Evolutionary conservation across 2,329 filamentous ascomycete genomes (phyloP), one percentile per base, ranked within the genome.

Genomic region (Thielaviopsis populi): DNA sequence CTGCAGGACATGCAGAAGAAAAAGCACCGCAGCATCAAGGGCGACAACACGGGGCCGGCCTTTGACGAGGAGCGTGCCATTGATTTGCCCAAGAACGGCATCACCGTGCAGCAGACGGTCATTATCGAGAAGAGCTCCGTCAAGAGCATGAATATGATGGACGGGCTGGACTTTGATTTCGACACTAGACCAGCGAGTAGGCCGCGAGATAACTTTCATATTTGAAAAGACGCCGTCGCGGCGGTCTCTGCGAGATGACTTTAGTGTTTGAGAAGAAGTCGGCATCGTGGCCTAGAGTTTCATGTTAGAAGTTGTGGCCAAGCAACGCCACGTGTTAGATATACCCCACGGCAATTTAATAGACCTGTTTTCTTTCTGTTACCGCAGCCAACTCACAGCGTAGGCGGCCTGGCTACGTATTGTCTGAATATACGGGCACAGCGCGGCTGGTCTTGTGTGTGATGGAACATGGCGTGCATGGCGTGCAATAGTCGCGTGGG

Each of bases 31-130:
- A 56, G 53, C 53, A 30, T 56, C 24, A 56, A 56, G 17, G 53
- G 53, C 30, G 53, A 33, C 5, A 56, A 56, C 5, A 37, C 19
- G 13, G 59, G 60, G 13, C 7, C 22, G 1, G 60, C 48, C n/a
- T 59, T 65, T 19, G 60, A 65, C 10, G 53, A 54, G 13, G 50
- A 65, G 53, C 41, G 60, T 7, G 54, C 62, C 15, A 41, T 58
- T 2, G 63, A 41, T 17, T 30, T 59, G 48, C 50, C 60, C 4
- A 41, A 43, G 37, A 43, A 46, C 10, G 63, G 63, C 13, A 65
- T 65, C 50, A 65, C 50, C 8, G 63, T 65, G 19, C 60, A 65
- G 19, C 63, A 65, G 53, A 56, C 48, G 3, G 50, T 65, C 40
- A 19, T 65, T 8, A 62, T 65, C 19, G 59, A 65, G 22, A 53